Base-by-base conservation (phyloP, 2,329 filamentous ascomycete species). In the Colletotrichum godetiae region DNA sequence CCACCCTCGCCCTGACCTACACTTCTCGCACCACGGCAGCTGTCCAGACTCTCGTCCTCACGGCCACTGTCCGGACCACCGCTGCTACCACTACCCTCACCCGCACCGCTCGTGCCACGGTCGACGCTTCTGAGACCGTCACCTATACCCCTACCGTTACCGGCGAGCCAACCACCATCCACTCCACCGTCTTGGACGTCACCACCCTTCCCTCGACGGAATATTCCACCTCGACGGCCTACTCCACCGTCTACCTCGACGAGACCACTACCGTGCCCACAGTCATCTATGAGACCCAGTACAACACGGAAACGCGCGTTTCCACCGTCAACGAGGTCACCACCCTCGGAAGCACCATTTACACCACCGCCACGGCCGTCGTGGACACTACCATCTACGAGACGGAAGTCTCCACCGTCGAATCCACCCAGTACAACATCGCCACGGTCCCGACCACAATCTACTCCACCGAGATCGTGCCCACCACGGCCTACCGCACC, bases 351-450 rank as follows among this genome's bases (percentile, higher is more conserved):
- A 67, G 53, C 63, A 67, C 63, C 63, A 12, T 67, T 33, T 58
- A 58, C 53, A 67, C 53, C 27, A 67, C 63, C 2, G 53, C 63
- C 35, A 67, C 63, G 4, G 55, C 53, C 27, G 19, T 67, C 35
- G 63, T 67, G 7, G 63, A 67, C 53, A 67, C 63, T 15, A 67
- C 63, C 11, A 6, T 67, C 53, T 67, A 67, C 63, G 63, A 67
- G 35, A 67, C 63, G 2, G 52, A 67, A 27, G 2, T 59, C 12
- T 33, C 63, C 52, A 29, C 31, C 53, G 19, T 67, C n/a, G 35
- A 67, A 53, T 67, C 63, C 42, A 67, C 63, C 4, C 53, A 67
- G 53, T 67, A 49, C 63, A 67, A 67, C 35, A 12, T 67, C 8
- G 63, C 63, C 35, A 67, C 63, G 2, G 63, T 67, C 7, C 63